phyloP scores from a whole-genome alignment of 306 rosid species.

The Prunus fruticosa region DNA sequence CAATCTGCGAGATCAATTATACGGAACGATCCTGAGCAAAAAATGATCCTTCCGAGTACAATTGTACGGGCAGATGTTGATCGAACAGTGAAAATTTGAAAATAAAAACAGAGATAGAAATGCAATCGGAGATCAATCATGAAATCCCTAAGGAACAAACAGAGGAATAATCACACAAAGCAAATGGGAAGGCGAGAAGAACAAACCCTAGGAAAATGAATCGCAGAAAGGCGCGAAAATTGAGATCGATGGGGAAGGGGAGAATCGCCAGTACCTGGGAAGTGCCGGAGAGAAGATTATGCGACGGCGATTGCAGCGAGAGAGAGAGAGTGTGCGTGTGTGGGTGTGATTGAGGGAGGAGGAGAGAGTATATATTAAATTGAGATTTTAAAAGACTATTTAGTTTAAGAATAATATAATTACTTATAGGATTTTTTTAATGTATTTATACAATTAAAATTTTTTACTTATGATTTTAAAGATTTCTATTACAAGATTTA shows the following conservation, averaged over 20 bases:
- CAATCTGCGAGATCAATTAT: background rate
- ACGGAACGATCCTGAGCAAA: background rate
- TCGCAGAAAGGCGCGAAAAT: slow-evolving; percentile 4
- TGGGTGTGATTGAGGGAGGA: background rate
- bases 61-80: background rate
- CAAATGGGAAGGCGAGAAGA: background rate
- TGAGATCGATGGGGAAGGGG: background rate
- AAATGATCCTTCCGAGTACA: background rate
- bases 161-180: background rate
- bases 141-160: background rate
- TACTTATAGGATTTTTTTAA: too few relatives aligned
- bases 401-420: too few relatives aligned
- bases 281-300: background rate
- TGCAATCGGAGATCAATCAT: background rate
- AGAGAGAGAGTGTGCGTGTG: background rate
- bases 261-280: background rate
- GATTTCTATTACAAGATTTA: too few relatives aligned
- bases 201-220: slow-evolving; percentile 7
- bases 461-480: too few relatives aligned
- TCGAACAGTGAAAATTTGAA: background rate
- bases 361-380: background rate
- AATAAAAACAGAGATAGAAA: background rate
- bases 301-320: background rate
- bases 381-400: too few relatives aligned
- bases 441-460: too few relatives aligned